Conservation (phyloP, 768 basidiomycete genomes). For the Nidula microcarpa region DNA sequence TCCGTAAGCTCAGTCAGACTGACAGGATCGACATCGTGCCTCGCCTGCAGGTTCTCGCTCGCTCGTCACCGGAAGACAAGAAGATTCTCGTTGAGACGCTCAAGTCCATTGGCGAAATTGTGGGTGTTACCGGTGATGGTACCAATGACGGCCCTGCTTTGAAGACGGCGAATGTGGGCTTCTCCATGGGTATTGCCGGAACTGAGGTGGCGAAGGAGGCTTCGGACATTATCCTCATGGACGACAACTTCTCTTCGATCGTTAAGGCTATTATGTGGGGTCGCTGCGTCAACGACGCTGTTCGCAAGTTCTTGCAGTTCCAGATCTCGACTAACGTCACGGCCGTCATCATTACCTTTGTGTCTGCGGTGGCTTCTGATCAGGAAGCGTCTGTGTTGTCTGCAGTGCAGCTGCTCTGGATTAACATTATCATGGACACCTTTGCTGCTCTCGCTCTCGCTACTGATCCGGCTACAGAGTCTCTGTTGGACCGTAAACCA, state of each 20-base stretch:
- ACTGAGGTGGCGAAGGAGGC: slow-evolving; percentile 99
- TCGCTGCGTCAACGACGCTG: slow-evolving; percentile 96
- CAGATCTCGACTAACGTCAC: slow-evolving; percentile 93
- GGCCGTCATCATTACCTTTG: slow-evolving; percentile 90
- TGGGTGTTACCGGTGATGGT: slow-evolving; percentile 96
- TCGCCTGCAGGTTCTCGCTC: slow-evolving; percentile 91
- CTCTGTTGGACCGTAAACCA: slow-evolving; percentile 83
- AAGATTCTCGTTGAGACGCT: slow-evolving; percentile 87
- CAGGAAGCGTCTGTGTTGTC: slow-evolving; percentile 83
- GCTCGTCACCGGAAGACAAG: slow-evolving; percentile 98
- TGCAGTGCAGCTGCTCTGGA: slow-evolving; percentile 97
- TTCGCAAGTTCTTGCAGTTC: slow-evolving; percentile 97
- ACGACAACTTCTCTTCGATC: slow-evolving; percentile 94
- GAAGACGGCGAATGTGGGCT: slow-evolving; percentile 94
- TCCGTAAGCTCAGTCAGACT: slow-evolving; percentile 68
- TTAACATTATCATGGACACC: slow-evolving; percentile 98
- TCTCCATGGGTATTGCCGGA: slow-evolving; percentile 95
- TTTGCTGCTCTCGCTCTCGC: slow-evolving; percentile 97
- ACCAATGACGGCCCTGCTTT: slow-evolving; percentile 97
- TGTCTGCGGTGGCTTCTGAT: slow-evolving; percentile 79
- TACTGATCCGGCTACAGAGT: slow-evolving; percentile 87
- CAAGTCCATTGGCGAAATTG: slow-evolving; percentile 82
- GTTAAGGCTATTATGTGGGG: slow-evolving; percentile 99
- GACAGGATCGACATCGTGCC: slow-evolving; percentile 86
- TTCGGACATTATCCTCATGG: slow-evolving; percentile 98